Evolutionary conservation across 2,329 filamentous ascomycete species (phyloP).

Genomic region (Rutstroemia sp.): DNA sequence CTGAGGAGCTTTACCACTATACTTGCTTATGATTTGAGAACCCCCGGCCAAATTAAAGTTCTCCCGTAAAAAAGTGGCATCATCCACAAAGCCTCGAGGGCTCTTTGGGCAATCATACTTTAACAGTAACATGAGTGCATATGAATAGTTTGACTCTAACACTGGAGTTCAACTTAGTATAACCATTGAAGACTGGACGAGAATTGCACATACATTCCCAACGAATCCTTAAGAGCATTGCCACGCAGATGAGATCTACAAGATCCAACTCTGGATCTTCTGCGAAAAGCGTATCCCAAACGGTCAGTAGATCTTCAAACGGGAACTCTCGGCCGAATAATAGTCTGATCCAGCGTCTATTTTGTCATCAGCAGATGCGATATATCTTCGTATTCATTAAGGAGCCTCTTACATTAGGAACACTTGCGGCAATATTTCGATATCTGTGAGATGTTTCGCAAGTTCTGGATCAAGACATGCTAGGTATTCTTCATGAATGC

Average conservation of each 20-base stretch:
- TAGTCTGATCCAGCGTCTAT: constrained; percentile 76
- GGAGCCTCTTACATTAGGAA: constrained; percentile 69
- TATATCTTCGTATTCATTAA: neutral
- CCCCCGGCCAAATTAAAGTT: constrained; percentile 58
- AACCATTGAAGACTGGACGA: neutral
- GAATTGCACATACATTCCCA: constrained; percentile 63
- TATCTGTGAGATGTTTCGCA: constrained; percentile 67
- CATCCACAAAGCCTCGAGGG: constrained; percentile 75
- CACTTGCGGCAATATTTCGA: constrained; percentile 92
- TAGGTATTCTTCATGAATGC: constrained; percentile 78
- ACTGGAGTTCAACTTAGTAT: constrained; percentile 44
- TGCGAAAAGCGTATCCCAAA: constrained; percentile 91
- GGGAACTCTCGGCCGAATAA: constrained; percentile 91
- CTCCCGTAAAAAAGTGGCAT: constrained; percentile 67
- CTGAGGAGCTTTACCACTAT: constrained; percentile 51
- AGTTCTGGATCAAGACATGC: constrained; percentile 76
- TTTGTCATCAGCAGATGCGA: constrained; percentile 2
- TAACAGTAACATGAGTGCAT: constrained; percentile 71
- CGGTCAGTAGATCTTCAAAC: constrained; percentile 71
- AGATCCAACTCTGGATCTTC: constrained; percentile 73
- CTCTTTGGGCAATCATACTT: constrained; percentile 62
- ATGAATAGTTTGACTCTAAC: constrained; percentile 79
- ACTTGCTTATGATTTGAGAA: constrained; percentile 59
- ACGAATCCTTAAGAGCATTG: constrained; percentile 86
- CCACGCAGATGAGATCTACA: constrained; percentile 84